Base-by-base conservation (phyloP, 2,329 filamentous ascomycete genomes). In the Botrytis fragariae region DNA sequence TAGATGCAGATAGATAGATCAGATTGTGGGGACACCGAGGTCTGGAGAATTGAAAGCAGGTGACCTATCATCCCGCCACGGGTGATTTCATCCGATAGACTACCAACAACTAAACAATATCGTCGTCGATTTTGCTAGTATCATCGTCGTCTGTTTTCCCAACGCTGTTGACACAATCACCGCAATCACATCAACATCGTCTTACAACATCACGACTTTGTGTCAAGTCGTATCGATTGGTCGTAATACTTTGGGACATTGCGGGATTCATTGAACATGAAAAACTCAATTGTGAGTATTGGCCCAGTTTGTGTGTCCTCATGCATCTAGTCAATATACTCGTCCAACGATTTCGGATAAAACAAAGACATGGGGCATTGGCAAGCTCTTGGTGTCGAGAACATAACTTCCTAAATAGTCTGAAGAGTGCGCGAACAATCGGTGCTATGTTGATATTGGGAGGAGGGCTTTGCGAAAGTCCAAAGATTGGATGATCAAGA, bases 221-320 rank as follows among this genome's bases (percentile, higher is more conserved):
- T 29, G n/a, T 25, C 29, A 45, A 63, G 4, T 45, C 42, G 20
- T 45, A 44, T 64, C 29, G 20, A 35, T 35, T 45, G 29, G 44
- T 45, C n/a, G 67, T 44, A 44, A 37, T 25, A 44, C 54, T 32
- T 35, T 16, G 29, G 25, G 59, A 60, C 5, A 18, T 60, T 32
- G 51, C 32, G n/a, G 39, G 37, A 54, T 32, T 44, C 67, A 44
- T 69, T 44, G 37, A 59, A 60, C 39, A 69, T 69, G 51, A 69
- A 44, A n/a, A 60, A 44, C n/a, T 42, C 12, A n/a, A 39, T 35
- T 42, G 51, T 69, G 42, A 59, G 67, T 69, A 7, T 22, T 22
- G 29, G 10, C 48, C 65, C 48, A 44, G 14, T 57, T 57, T 57
- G 39, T 63, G 61, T 44, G n/a, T 32, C 16, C 29, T 18, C n/a